These are phyloP conservation scores for Pestalotiopsis sp. DNA, from an alignment of 2,329 filamentous ascomycete genomes.

Conservation along the genomic window DNA sequence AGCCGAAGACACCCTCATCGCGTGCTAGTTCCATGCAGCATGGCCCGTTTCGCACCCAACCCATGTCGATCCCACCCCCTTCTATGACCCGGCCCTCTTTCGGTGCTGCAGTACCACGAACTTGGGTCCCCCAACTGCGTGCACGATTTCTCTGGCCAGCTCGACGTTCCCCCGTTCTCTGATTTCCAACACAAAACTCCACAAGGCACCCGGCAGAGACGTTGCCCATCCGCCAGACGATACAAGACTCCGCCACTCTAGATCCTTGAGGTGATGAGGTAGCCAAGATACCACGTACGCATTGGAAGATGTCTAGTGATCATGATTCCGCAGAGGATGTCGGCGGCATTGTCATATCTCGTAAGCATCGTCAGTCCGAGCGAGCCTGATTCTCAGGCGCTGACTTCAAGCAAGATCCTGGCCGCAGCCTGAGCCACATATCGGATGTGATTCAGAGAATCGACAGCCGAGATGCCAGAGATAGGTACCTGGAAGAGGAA, in stretches of 20 bases:
- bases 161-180: background rate
- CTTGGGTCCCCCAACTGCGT: background rate
- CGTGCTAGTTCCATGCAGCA: background rate
- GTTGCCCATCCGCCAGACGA: background rate
- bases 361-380: background rate
- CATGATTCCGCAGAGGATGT: background rate
- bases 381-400: background rate
- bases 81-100: background rate
- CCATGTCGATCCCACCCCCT: background rate
- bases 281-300: background rate
- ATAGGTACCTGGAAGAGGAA: slow-evolving; percentile 46
- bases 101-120: background rate
- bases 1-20: background rate
- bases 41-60: background rate
- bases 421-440: background rate
- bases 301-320: background rate
- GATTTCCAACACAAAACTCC: background rate
- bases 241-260: background rate
- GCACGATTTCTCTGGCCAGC: background rate
- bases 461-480: slow-evolving; percentile 43
- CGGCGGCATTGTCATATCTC: background rate
- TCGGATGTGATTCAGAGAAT: slow-evolving; percentile 17
- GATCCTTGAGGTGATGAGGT: background rate
- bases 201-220: background rate
- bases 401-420: background rate